Base-by-base conservation (phyloP, 805 yeast genomes). In the Suhomyces xylopsoci region DNA sequence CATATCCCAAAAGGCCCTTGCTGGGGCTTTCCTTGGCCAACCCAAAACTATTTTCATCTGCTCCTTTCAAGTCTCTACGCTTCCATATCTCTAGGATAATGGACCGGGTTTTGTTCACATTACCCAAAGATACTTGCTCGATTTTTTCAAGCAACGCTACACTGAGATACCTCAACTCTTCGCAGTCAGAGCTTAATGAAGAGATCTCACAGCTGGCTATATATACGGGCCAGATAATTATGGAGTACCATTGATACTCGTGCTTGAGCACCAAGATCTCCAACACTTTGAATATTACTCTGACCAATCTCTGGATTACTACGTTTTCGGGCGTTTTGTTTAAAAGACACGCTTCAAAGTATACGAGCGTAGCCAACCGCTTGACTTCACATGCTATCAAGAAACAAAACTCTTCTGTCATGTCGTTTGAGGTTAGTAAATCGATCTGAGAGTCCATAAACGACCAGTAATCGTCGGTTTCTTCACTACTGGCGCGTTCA, bases 181-280 rank as follows among this genome's bases (percentile, higher is more conserved):
- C 74, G 45, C 68, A 60, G n/a, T 64, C 63, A n/a, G 50, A 48
- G 47, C 55, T 51, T 22, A 57, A 36, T 8, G 56, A 49, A 7
- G 67, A 62, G 14, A 69, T 67, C 51, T 68, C 69, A 14, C 59
- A 56, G n/a, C 63, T 60, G 24, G 60, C 58, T 22, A 69, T 56
- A 50, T 61, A 69, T 17, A 66, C 52, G 3, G 69, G 53, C 74
- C 74, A 69, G 12, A 68, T 49, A 30, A 68, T 55, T n/a, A 67
- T 65, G 4, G 70, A 60, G 34, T 55, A 59, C 72, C 72, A 68
- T 51, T 62, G 62, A 51, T 60, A 65, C 43, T 64, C 62, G 43
- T 65, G 58, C 46, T 67, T 55, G 20, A 68, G 49, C 14, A 69
- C 58, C 15, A 69, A 58, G 47, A 57, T 62, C 24, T 64, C 63